Percentiles rank a stretch among this genome's conserved stretches.
Conservation (phyloP, 2,329 filamentous ascomycete genomes). For the Colletotrichum endophyticum region DNA sequence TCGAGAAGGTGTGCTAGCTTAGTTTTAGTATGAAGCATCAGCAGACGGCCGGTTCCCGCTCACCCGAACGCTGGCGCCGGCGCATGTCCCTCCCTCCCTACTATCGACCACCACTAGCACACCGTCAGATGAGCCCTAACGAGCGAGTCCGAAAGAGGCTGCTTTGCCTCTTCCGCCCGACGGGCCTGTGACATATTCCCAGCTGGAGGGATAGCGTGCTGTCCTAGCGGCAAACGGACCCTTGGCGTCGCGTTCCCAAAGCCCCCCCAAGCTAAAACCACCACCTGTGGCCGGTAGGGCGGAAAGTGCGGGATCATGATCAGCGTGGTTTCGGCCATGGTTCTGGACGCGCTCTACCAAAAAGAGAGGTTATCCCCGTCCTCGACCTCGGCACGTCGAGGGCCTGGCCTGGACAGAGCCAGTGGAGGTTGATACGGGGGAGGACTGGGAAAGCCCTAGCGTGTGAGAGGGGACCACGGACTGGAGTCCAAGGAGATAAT, state of each 20-base stretch:
- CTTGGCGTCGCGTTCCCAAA: neutral
- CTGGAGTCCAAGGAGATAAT: neutral
- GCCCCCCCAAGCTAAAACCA: neutral
- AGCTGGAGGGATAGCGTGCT: neutral
- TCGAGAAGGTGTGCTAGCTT: neutral
- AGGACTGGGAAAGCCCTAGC: neutral
- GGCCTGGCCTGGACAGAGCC: neutral
- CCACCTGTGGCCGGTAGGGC: neutral
- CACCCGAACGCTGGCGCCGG: neutral
- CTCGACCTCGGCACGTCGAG: slow-evolving; percentile 8
- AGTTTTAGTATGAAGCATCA: neutral
- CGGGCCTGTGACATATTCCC: neutral
- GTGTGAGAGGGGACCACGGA: neutral
- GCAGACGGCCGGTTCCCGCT: neutral
- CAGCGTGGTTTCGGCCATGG: neutral
- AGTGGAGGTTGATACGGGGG: neutral
- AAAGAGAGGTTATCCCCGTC: slow-evolving; percentile 5
- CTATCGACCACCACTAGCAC: neutral
- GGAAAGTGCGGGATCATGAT: slow-evolving; percentile 18
- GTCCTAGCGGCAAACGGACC: neutral
- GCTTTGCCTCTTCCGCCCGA: neutral
- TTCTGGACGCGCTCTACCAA: neutral
- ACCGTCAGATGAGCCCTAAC: neutral
- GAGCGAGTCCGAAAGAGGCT: neutral
- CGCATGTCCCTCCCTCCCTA: neutral